Evolutionary conservation across 2,329 filamentous ascomycete genomes (phyloP), one percentile per base, ranked within the genome.

Genomic region (Fusarium newnesense): DNA sequence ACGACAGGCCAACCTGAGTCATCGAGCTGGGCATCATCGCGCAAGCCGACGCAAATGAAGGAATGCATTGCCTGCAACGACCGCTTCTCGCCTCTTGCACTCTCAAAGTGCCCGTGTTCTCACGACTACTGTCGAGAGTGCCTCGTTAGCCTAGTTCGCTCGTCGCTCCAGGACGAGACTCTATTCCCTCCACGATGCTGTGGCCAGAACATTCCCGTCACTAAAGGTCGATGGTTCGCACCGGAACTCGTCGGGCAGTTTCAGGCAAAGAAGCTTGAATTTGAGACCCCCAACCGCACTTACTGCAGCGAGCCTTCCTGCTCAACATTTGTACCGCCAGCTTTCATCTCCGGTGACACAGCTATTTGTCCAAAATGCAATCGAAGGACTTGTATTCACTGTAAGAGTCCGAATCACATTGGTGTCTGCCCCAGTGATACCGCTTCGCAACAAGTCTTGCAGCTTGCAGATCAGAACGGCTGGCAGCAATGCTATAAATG

Each of bases 131-230:
- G 89, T 69, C 78, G 77, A 0, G 73, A 63, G 1, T 91, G 89
- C 69, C 71, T 91, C 0, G 69, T 75, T 0, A 54, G 71, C 0
- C 82, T 90, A 0, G 86, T 90, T 66, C n/a, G 69, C 0, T 62
- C 78, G 0, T 82, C 86, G 0, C 80, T 88, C 13, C 77, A 67
- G 0, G 86, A 90, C 58, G 86, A 90, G 57, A 80, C 83, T 0
- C 74, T 88, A 0, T 91, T 89, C 56, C 89, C 89, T 0, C 88
- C 89, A 0, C 81, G 84, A 11, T 91, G 88, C 77, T 90, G 88
- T 69, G 59, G 76, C 0, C 74, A 84, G 32, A 65, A 76, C 0
- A 86, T 91, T 9, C 76, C 83, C 0, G 44, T 87, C 4, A 76
- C 76, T 0, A 40, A 63, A 1, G 77, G 75, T 0, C 44, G 75